Evolutionary conservation across 805 yeast genomes (phyloP), one percentile per base, ranked within the genome.

Genomic region (Maudiozyma saulgeensis): DNA sequence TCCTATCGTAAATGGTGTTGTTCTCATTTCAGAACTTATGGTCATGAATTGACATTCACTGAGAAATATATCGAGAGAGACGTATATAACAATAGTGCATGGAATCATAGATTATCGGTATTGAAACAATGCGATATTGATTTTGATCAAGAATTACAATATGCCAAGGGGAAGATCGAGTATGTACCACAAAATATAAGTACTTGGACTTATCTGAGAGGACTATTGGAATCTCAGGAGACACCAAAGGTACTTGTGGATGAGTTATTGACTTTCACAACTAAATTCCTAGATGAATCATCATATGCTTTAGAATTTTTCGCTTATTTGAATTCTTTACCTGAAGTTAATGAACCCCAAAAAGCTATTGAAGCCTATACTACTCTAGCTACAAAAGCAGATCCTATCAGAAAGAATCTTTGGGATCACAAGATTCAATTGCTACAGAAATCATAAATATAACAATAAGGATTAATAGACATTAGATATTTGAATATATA

Each of bases 31-130:
- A 62, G 71, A 1, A 69, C 79, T 40, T 81, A 68, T 56, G 58
- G 61, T 0, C 62, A 66, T 37, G 95, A 88, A 60, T 53, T 81
- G 15, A 60, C 59, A 6, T 84, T 78, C 60, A 74, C 79, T 0
- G 71, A 75, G 4, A 49, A 53, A 21, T 67, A 77, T 57, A 64
- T 91, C 3, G 64, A 65, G 2, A 59, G 68, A 8, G 99, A 93
- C 64, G 78, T 87, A 8, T 72, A 88, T 57, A 93, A 93, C 68
- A 93, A 93, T 65, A 84, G 95, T 46, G 96, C 95, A 0, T 93
- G 99, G 99, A 78, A 81, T 51, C 95, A 87, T 66, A 74, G 97
- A 48, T 85, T 72, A 68, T 87, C 82, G 55, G 66, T 84, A 11
- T 56, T 73, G 42, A 66, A 66, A 49, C 63, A 65, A 28, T 41